Percentiles rank a stretch among this genome's conserved stretches.
Evolutionary conservation across 2,329 filamentous ascomycete species (phyloP).

Genomic region (Lecanicillium sp.): DNA sequence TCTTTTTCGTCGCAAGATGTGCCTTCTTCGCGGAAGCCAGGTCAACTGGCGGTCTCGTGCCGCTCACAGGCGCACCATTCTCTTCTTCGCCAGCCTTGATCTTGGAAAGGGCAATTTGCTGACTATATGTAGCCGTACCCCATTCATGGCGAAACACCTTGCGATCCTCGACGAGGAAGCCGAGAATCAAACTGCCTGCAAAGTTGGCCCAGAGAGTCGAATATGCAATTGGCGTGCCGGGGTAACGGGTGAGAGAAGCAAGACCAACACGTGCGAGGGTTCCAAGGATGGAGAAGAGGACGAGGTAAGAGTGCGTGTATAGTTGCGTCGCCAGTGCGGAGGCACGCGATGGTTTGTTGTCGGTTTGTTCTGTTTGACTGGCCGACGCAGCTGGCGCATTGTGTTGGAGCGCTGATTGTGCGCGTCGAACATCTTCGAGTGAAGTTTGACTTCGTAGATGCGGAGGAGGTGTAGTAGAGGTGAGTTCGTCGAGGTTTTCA

Average conservation of each 20-base stretch:
- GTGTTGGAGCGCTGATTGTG: neutral
- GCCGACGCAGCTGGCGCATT: slow-evolving; percentile 1
- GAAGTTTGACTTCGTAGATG: slow-evolving; percentile 15
- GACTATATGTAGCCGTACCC: slow-evolving; percentile 37
- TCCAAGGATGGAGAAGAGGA: slow-evolving; percentile 78
- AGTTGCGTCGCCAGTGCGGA: slow-evolving; percentile 48
- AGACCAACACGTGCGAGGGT: slow-evolving; percentile 77
- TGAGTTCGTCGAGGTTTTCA: slow-evolving; percentile 32
- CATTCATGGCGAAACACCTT: slow-evolving; percentile 65
- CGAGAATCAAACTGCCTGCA: slow-evolving; percentile 71
- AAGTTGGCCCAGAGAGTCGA: slow-evolving; percentile 84
- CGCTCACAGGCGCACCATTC: slow-evolving; percentile 14
- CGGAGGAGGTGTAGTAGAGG: slow-evolving; percentile 9
- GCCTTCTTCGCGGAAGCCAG: slow-evolving; percentile 42
- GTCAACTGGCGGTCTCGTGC: slow-evolving; percentile 18
- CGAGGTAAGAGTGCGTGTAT: slow-evolving; percentile 72
- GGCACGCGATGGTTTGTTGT: slow-evolving; percentile 14
- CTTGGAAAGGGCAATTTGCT: slow-evolving; percentile 21
- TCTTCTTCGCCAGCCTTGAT: slow-evolving; percentile 29
- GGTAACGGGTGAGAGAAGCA: slow-evolving; percentile 70
- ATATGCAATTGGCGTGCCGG: slow-evolving; percentile 65
- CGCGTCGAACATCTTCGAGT: slow-evolving; percentile 8
- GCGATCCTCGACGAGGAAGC: slow-evolving; percentile 73
- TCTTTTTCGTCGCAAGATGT: slow-evolving; percentile 65
- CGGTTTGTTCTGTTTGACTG: neutral